Percentiles rank a stretch among this genome's conserved stretches.
These are phyloP conservation scores for Crotalaria pallida DNA, from an alignment of 306 rosid genomes.

Conservation along the genomic window DNA sequence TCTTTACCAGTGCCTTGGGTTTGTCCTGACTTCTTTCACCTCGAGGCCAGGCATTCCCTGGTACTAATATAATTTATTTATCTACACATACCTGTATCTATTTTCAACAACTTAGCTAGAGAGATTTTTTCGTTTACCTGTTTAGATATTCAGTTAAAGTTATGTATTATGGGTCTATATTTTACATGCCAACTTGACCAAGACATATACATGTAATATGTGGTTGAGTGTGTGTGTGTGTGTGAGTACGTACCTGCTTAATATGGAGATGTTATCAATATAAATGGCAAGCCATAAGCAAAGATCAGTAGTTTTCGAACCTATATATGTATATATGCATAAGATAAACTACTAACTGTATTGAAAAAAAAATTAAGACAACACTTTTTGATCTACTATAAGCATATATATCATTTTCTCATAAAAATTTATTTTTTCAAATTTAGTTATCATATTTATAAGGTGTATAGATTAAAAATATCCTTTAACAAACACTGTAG, in stretches of 20 bases:
- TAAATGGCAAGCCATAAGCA: background rate
- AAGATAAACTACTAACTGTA: too few relatives aligned
- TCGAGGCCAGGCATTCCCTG: slow-evolving; percentile 1
- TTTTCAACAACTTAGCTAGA: slow-evolving; percentile 30
- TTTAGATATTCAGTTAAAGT: slow-evolving; percentile 29
- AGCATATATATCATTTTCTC: too few relatives aligned
- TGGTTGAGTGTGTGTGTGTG: background rate
- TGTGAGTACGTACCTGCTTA: background rate
- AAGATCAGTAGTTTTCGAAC: too few relatives aligned
- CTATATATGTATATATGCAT: too few relatives aligned
- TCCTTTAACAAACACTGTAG: too few relatives aligned
- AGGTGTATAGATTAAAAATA: too few relatives aligned
- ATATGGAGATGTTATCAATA: background rate
- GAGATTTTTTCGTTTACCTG: slow-evolving; percentile 35
- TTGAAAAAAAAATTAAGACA: too few relatives aligned
- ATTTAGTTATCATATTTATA: too few relatives aligned
- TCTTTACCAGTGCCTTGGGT: slow-evolving; percentile 2
- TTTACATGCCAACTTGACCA: slow-evolving; percentile 26
- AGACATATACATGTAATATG: background rate
- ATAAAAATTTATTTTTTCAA: too few relatives aligned
- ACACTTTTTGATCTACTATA: too few relatives aligned
- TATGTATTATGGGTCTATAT: slow-evolving; percentile 24
- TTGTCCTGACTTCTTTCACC: slow-evolving; percentile 28
- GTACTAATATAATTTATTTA: slow-evolving; percentile 1
- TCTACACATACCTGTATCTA: slow-evolving; percentile 17